These are phyloP conservation scores for Sungouiella thailandica DNA, from an alignment of 805 yeast species.

Conservation along the genomic window DNA sequence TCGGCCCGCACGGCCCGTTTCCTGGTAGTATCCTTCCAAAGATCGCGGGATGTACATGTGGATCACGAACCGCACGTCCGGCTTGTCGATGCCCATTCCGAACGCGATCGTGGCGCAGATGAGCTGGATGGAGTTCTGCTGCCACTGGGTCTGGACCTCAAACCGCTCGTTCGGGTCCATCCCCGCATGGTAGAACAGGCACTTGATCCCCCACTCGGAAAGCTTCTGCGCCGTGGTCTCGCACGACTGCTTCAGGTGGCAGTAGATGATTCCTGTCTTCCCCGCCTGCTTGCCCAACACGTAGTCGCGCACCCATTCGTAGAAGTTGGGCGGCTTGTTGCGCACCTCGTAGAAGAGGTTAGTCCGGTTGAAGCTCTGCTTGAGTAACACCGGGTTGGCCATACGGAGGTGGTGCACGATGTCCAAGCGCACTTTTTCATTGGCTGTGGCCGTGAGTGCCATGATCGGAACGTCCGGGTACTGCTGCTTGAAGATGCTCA, in stretches of 20 bases:
- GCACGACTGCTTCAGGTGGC: slow-evolving; percentile 86
- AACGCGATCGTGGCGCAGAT: slow-evolving; percentile 98
- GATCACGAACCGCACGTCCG: slow-evolving; percentile 88
- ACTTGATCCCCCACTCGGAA: slow-evolving; percentile 53
- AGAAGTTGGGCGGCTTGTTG: slow-evolving; percentile 53
- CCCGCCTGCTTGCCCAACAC: slow-evolving; percentile 47
- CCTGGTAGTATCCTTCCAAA: slow-evolving; percentile 95
- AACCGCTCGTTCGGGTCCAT: slow-evolving; percentile 73
- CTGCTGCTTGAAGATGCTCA: slow-evolving; percentile 63
- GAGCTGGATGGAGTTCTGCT: slow-evolving; percentile 59
- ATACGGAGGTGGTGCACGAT: slow-evolving; percentile 73
- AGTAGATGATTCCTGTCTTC: slow-evolving; percentile 84
- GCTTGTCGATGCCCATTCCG: slow-evolving; percentile 98
- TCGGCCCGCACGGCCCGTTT: slow-evolving; percentile 97
- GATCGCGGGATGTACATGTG: slow-evolving; percentile 87
- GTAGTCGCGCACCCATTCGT: slow-evolving; percentile 56
- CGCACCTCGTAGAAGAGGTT: slow-evolving; percentile 77
- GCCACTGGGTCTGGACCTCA: slow-evolving; percentile 79
- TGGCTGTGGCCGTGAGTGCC: slow-evolving; percentile 98
- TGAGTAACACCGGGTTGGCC: slow-evolving; percentile 56
- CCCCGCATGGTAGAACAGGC: slow-evolving; percentile 92
- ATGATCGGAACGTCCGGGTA: slow-evolving; percentile 84
- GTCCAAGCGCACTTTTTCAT: slow-evolving; percentile 81
- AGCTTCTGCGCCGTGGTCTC: slow-evolving; percentile 71
- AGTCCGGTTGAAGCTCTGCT: slow-evolving; percentile 89